A percentile compares a stretch with the other conserved stretches of the same genome.
These are phyloP conservation scores for Hypoxylon perforatum DNA, from an alignment of 495 filamentous ascomycete species.

Conservation along the genomic window DNA sequence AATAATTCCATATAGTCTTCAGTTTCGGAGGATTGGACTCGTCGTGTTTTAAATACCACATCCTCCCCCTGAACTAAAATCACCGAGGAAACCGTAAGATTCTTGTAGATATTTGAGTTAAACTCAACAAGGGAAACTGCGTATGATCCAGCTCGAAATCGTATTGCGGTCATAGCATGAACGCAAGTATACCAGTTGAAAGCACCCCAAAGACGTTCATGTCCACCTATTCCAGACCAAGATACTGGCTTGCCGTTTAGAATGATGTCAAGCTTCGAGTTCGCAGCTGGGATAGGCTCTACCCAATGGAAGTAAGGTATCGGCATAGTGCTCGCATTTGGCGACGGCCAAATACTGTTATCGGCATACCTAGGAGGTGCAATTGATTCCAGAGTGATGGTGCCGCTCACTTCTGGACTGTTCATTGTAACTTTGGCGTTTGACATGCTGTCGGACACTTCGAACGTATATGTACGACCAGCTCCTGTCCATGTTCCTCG, in stretches of 20 bases:
- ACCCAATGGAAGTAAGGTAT: conserved; percentile 29
- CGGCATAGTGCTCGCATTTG: conserved; percentile 7
- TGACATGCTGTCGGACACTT: not conserved
- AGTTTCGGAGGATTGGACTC: conserved; percentile 16
- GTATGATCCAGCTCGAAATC: no score
- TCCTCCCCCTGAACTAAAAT: no score
- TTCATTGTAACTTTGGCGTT: not conserved
- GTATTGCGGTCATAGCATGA: no score
- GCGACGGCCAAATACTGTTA: conserved; percentile 15
- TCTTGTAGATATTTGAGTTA: no score
- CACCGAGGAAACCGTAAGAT: no score
- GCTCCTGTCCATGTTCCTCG: not conserved
- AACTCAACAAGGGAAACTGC: no score
- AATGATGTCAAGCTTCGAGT: conserved; percentile 7
- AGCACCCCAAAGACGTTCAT: conserved; percentile 20
- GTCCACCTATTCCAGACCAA: conserved; percentile 24
- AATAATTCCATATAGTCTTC: not conserved
- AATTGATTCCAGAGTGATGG: not conserved
- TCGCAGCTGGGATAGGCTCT: conserved; percentile 30
- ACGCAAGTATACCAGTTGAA: no score
- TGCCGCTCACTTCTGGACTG: not conserved
- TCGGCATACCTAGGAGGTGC: not conserved
- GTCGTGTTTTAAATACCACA: no score
- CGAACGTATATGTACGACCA: not conserved
- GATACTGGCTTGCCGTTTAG: conserved; percentile 2